These are phyloP conservation scores for Phoma sp. DNA, from an alignment of 2,329 filamentous ascomycete species.

Conservation along the genomic window DNA sequence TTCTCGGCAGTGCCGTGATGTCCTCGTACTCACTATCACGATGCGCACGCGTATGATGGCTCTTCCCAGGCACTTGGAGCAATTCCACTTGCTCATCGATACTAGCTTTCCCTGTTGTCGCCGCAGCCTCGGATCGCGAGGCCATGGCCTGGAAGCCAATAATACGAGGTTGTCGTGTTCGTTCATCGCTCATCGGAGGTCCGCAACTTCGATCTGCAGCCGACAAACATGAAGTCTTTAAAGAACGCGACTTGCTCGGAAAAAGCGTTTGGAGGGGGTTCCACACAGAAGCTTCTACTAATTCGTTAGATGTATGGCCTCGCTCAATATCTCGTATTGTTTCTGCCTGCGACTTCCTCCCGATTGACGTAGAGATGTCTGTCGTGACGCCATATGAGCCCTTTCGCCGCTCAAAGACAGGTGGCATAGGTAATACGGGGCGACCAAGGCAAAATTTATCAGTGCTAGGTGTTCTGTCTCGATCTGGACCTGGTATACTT, in stretches of 20 bases:
- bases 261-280: not conserved
- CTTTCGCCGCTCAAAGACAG: not conserved
- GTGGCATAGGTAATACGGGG: not conserved
- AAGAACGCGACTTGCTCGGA: not conserved
- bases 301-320: not conserved
- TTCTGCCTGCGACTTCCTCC: not conserved
- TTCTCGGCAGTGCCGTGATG: not conserved
- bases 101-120: not conserved
- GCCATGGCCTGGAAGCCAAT: not conserved
- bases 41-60: not conserved
- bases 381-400: not conserved
- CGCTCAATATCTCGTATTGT: not conserved
- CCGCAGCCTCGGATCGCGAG: not conserved
- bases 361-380: not conserved
- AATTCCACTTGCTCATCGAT: conserved; percentile 5
- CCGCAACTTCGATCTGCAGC: not conserved
- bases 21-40: not conserved
- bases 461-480: not conserved
- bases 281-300: not conserved
- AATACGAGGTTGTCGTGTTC: not conserved
- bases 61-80: not conserved
- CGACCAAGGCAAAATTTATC: not conserved
- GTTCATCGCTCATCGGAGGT: not conserved
- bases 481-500: not conserved
- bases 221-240: conserved; percentile 6